Percentiles rank a stretch among this genome's conserved stretches.
phyloP scores from a whole-genome alignment of 148 eudicot genomes.

The Simmondsia chinensis region DNA sequence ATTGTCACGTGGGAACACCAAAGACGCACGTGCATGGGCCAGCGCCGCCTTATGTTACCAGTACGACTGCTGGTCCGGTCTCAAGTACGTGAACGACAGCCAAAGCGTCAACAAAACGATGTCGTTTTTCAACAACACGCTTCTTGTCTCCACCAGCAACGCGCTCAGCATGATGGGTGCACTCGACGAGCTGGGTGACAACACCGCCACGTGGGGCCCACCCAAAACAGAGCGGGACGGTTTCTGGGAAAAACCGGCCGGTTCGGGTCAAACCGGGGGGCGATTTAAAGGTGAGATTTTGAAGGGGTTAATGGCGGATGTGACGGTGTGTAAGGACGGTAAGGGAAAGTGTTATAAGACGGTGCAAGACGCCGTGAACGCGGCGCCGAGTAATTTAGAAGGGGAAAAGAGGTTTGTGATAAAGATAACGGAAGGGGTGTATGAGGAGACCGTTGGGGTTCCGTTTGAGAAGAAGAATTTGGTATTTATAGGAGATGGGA shows the following conservation, averaged over 20 bases:
- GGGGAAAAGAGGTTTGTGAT: constrained; percentile 45
- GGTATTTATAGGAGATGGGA: constrained; percentile 72
- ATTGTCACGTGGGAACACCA: constrained; percentile 24
- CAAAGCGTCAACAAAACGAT: constrained; percentile 38
- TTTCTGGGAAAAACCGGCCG: constrained; percentile 49
- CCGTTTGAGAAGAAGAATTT: constrained; percentile 61
- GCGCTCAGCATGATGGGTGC: constrained; percentile 62
- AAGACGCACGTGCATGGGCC: constrained; percentile 64
- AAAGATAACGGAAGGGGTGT: constrained; percentile 61
- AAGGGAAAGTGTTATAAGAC: constrained; percentile 23
- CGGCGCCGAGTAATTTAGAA: constrained; percentile 20
- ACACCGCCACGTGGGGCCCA: constrained; percentile 38
- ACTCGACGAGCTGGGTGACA: constrained; percentile 35
- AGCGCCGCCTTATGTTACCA: constrained; percentile 65
- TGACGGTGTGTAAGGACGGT: constrained; percentile 47
- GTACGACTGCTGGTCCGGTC: constrained; percentile 78
- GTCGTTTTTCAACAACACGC: constrained; percentile 38
- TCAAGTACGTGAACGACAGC: constrained; percentile 61
- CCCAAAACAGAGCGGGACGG: constrained; percentile 69
- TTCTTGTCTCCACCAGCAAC: constrained; percentile 48
- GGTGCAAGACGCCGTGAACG: constrained; percentile 75
- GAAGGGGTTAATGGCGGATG: constrained; percentile 29
- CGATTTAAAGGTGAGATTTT: constrained; percentile 25
- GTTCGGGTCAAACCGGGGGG: constrained; percentile 10
- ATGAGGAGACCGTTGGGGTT: constrained; percentile 72